Conservation (phyloP, 345 rosid species). For the Ceriops zippeliana region DNA sequence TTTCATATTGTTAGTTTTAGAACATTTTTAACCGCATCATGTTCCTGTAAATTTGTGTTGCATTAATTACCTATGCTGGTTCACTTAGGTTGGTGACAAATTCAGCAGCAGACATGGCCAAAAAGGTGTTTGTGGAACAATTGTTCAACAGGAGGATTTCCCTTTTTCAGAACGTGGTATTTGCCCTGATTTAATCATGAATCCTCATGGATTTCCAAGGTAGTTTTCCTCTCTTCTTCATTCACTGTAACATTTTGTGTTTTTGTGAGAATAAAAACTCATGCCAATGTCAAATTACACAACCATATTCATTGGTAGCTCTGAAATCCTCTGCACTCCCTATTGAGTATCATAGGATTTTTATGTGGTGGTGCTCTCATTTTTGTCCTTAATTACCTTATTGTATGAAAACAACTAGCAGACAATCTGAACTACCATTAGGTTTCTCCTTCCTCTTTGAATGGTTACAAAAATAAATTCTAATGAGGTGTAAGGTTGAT, state of each 20-base stretch:
- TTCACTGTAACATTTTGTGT: not conserved
- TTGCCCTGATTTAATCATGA: constrained; percentile 96
- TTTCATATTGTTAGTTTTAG: not conserved
- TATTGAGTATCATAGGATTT: too few relatives aligned
- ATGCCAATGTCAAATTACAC: too few relatives aligned
- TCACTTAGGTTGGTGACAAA: constrained; percentile 78
- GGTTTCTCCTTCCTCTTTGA: too few relatives aligned
- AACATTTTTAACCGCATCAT: not conserved
- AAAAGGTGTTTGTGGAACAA: constrained; percentile 97
- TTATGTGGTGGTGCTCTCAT: too few relatives aligned
- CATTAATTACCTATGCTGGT: constrained; percentile 6
- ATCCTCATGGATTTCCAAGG: constrained; percentile 99
- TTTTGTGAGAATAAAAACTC: too few relatives aligned
- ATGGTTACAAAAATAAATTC: too few relatives aligned
- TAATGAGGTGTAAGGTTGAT: too few relatives aligned
- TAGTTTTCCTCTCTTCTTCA: constrained; percentile 17
- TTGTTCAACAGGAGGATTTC: constrained; percentile 90
- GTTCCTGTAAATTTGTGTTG: not conserved
- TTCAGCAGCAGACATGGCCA: constrained; percentile 99
- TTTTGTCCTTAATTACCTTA: too few relatives aligned
- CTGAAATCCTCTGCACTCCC: too few relatives aligned
- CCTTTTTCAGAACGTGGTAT: constrained; percentile 96
- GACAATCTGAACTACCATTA: too few relatives aligned
- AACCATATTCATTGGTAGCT: too few relatives aligned
- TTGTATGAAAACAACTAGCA: too few relatives aligned